Evolutionary conservation across 495 filamentous ascomycete species (phyloP).

Genomic region (Penicillium roqueforti): DNA sequence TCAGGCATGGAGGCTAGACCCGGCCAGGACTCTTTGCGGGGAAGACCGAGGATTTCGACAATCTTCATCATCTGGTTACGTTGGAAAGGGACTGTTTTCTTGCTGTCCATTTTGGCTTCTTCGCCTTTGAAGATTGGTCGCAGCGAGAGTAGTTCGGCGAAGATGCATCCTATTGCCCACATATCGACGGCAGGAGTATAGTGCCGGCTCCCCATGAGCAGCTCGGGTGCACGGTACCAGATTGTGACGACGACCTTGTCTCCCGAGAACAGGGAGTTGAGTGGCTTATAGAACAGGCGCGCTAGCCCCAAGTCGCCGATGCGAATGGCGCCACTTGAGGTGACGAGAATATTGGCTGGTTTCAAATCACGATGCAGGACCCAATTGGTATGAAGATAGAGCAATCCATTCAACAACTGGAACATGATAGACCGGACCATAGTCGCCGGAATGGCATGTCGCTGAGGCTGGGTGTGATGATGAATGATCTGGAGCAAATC

Average conservation of each 20-base stretch:
- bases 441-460: conserved; percentile 79
- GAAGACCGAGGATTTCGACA: conserved; percentile 88
- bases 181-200: conserved; percentile 96
- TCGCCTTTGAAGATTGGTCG: conserved; percentile 98
- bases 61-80: conserved; percentile 99
- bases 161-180: conserved; percentile 98
- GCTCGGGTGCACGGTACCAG: conserved; percentile 96
- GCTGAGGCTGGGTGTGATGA: conserved; percentile 84
- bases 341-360: conserved; percentile 98
- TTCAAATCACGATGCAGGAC: conserved; percentile 96
- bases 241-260: conserved; percentile 99
- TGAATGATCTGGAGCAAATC: conserved; percentile 98
- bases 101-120: conserved; percentile 97
- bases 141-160: conserved; percentile 86
- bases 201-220: conserved; percentile 84
- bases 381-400: conserved; percentile 96
- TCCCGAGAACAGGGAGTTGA: conserved; percentile 84
- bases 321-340: conserved; percentile 79
- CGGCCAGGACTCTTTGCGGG: conserved; percentile 86
- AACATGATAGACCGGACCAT: conserved; percentile 91
- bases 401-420: conserved; percentile 87
- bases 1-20: conserved; percentile 77
- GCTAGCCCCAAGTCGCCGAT: conserved; percentile 93
- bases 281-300: conserved; percentile 86
- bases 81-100: conserved; percentile 96